phyloP scores from a whole-genome alignment of 768 basidiomycete species.

The Termitomyces titanicus region DNA sequence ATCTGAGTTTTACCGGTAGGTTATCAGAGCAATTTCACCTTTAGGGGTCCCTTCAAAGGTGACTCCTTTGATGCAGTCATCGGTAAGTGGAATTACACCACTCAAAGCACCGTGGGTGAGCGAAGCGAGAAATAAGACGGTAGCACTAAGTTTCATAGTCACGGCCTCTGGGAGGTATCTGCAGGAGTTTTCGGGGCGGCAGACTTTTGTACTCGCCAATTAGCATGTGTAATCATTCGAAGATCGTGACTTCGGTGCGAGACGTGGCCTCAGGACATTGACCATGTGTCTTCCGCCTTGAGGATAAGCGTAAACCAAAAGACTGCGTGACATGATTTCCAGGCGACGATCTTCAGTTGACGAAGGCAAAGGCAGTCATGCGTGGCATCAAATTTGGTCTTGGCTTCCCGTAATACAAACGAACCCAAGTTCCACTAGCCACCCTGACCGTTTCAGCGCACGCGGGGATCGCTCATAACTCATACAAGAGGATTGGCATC shows the following conservation, averaged over 20 bases:
- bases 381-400: neutral
- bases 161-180: too few relatives aligned
- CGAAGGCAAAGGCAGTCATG: neutral
- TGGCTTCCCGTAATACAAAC: neutral
- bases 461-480: too few relatives aligned
- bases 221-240: neutral
- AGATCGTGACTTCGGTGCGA: neutral
- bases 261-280: neutral
- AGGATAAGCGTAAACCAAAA: too few relatives aligned
- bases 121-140: neutral
- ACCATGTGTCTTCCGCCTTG: neutral
- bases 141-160: conserved; percentile 7
- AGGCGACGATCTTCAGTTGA: too few relatives aligned
- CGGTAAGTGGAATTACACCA: conserved; percentile 9
- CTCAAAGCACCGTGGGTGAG: neutral
- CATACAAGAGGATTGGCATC: too few relatives aligned
- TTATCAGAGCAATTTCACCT: neutral
- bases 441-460: neutral
- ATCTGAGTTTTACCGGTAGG: neutral
- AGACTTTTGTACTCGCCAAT: neutral
- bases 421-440: neutral
- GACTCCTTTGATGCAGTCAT: conserved; percentile 13
- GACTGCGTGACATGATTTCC: too few relatives aligned
- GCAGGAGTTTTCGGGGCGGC: too few relatives aligned
- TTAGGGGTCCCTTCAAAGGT: neutral